A percentile compares a stretch with the other conserved stretches of the same genome.
Conservation (phyloP, 148 eudicot species). For the Agrostemma githago region DNA sequence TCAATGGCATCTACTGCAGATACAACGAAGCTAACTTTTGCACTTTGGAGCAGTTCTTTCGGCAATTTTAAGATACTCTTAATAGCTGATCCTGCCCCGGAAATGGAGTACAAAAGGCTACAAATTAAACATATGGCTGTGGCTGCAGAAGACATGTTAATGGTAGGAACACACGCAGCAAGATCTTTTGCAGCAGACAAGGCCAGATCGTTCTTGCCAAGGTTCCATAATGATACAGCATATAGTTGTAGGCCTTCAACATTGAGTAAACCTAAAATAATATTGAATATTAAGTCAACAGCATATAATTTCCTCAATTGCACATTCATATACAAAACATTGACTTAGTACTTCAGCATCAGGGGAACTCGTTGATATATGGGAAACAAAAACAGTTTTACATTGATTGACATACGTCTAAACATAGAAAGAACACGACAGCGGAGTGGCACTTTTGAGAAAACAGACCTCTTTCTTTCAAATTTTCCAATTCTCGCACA, state of each 20-base stretch:
- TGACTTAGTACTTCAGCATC: background rate
- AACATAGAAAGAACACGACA: background rate
- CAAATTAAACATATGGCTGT: conserved; percentile 56
- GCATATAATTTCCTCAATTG: background rate
- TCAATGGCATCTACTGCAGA: conserved; percentile 81
- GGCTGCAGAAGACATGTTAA: conserved; percentile 45
- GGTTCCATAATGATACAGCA: conserved; percentile 68
- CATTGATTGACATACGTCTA: conserved; percentile 7
- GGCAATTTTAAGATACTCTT: conserved; percentile 66
- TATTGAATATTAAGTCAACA: conserved; percentile 7
- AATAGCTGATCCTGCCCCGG: conserved; percentile 59
- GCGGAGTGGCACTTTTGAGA: background rate
- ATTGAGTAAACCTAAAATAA: conserved; percentile 66
- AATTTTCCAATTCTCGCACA: conserved; percentile 54
- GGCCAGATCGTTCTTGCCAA: conserved; percentile 65
- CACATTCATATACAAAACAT: background rate
- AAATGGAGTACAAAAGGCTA: conserved; percentile 53
- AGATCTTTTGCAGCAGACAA: conserved; percentile 53
- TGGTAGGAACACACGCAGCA: conserved; percentile 40
- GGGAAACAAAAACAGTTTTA: background rate
- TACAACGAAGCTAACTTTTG: conserved; percentile 72
- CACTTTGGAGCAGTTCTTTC: conserved; percentile 49
- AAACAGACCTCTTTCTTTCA: conserved; percentile 62
- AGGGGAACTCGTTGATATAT: background rate
- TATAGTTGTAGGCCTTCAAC: conserved; percentile 71